These are phyloP conservation scores for Pterocarpus macrocarpus DNA, from an alignment of 306 rosid species.

Conservation along the genomic window DNA sequence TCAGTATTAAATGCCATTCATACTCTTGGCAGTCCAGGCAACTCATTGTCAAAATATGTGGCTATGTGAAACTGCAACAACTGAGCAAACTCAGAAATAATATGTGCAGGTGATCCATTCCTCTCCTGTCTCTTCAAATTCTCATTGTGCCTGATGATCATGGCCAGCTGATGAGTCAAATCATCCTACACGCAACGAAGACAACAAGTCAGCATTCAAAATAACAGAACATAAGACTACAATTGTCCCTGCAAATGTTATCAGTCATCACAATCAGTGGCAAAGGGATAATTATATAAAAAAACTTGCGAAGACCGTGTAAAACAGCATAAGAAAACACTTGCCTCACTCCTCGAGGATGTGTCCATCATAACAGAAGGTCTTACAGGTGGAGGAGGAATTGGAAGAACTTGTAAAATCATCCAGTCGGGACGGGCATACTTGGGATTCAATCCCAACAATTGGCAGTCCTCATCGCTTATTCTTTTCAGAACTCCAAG, in stretches of 20 bases:
- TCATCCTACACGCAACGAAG: slow-evolving; percentile 73
- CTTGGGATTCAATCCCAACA: slow-evolving; percentile 90
- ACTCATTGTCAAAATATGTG: slow-evolving; percentile 94
- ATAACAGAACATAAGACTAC: background rate
- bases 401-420: slow-evolving; percentile 98
- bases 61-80: slow-evolving; percentile 96
- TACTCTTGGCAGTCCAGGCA: slow-evolving; percentile 99
- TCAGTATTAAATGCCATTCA: slow-evolving; percentile 43
- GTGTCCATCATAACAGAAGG: slow-evolving; percentile 99
- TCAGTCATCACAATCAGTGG: background rate
- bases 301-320: slow-evolving; percentile 15
- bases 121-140: slow-evolving; percentile 94
- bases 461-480: slow-evolving; percentile 90
- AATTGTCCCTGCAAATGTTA: slow-evolving; percentile 1
- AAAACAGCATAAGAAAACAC: slow-evolving; percentile 36
- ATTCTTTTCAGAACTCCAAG: slow-evolving; percentile 90
- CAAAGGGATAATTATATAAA: slow-evolving; percentile 37
- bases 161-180: slow-evolving; percentile 96
- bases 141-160: slow-evolving; percentile 97
- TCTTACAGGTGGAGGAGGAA: slow-evolving; percentile 99
- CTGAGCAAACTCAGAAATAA: slow-evolving; percentile 97
- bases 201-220: slow-evolving; percentile 35
- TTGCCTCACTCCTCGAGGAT: slow-evolving; percentile 98
- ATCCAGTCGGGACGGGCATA: slow-evolving; percentile 99
- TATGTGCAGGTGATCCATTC: slow-evolving; percentile 97